phyloP scores from a whole-genome alignment of 129 eudicot genomes.

The sunflower (Helianthus annuus) region HanXRQr2.0-SUNRISE NC_035444.2:117125897-117126396 shows the following conservation, averaged over 20 bases:
- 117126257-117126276: conserved; percentile 13
- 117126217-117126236: background rate
- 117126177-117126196: conserved; percentile 39
- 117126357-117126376: conserved; percentile 41
- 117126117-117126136: conserved; percentile 24
- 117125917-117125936: background rate
- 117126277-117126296: conserved; percentile 27
- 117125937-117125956: background rate
- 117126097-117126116: background rate
- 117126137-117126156: conserved; percentile 48
- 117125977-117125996: background rate
- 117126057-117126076: background rate
- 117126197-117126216: conserved; percentile 27
- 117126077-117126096: background rate
- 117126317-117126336: conserved; percentile 32
- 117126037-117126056: background rate
- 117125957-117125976: background rate
- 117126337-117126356: conserved; percentile 30
- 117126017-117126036: background rate
- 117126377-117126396: conserved; percentile 38
- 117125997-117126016: background rate
- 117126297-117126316: conserved; percentile 33
- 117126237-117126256: conserved; percentile 23
- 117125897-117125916: background rate
- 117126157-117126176: conserved; percentile 34